Evolutionary conservation across 805 yeast genomes (phyloP), one percentile per base, ranked within the genome.

Genomic region (Barnettozyma californica): DNA sequence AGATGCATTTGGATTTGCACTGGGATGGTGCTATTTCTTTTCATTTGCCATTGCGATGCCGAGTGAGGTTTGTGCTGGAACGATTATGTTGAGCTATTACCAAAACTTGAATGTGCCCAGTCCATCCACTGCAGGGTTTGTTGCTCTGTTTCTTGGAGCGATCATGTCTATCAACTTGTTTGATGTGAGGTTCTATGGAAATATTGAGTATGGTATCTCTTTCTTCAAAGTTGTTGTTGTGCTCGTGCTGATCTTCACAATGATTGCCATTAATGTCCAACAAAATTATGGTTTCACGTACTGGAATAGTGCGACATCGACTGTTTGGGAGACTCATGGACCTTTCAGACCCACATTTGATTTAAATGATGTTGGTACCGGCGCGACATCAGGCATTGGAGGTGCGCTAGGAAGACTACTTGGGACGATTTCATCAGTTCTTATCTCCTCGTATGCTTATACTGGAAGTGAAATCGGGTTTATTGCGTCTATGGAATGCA

Each of bases 401-500:
- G 88, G 91, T 2, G 62, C 71, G 26, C 59, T 64, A 43, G 94
- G 92, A 0, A 62, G 86, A 39, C 73, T 86, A 45, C 66, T 83
- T 41, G 79, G 86, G 7, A 63, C 85, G 9, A 48, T 83, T 33
- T 76, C 81, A 1, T 87, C 89, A 1, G 67, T 82, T 9, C 66
- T 81, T 42, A 78, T 82, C 19, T 81, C 90, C 0, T 73, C 88
- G 0, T 87, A 83, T 63, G 85, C 95, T 0, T 87, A 83, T 59
- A 80, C 85, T 43, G 95, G 95, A 0, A 84, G 90, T 1, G 95
- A 87, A 56, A 81, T 84, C 62, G 91, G 88, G 11, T 81, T 87
- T 53, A 79, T 87, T 47, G 92, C 94, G 2, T 89, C 92, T 7
- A 87, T 91, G 63, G 96, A 87, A 63, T 86, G 91, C n/a, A 72